These are phyloP conservation scores for Lipomyces starkeyi DNA, from an alignment of 805 yeast species.

Conservation along the genomic window DNA sequence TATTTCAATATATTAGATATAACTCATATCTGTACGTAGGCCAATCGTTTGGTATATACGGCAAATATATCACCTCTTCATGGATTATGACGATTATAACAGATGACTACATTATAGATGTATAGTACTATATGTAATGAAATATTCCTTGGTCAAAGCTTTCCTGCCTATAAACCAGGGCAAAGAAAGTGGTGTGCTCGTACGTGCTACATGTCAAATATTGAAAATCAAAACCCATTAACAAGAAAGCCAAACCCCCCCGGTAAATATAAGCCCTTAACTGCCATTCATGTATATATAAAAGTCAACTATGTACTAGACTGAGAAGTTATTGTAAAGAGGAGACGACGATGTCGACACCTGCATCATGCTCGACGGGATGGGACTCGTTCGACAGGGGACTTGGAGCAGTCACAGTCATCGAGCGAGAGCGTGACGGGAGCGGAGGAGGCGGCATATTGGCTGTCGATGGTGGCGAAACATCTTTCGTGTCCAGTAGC, in stretches of 20 bases:
- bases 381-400: background rate
- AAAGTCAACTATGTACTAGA: background rate
- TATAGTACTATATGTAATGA: background rate
- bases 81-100: background rate
- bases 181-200: background rate
- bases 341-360: slow-evolving; percentile 9
- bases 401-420: background rate
- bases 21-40: too few species aligned
- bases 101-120: background rate
- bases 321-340: background rate
- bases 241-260: background rate
- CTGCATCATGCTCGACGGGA: background rate
- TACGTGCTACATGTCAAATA: background rate
- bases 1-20: too few species aligned
- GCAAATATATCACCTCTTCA: background rate
- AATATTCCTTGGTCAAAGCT: background rate
- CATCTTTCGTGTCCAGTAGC: background rate
- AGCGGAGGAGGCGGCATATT: slow-evolving; percentile 8
- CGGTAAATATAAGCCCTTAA: background rate
- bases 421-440: background rate
- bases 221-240: background rate
- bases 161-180: background rate
- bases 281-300: slow-evolving; percentile 1
- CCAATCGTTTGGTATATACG: background rate
- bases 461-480: background rate